Evolutionary conservation across 352 stramenopile species (phyloP).

Genomic region (Bremia lactucae): DNA sequence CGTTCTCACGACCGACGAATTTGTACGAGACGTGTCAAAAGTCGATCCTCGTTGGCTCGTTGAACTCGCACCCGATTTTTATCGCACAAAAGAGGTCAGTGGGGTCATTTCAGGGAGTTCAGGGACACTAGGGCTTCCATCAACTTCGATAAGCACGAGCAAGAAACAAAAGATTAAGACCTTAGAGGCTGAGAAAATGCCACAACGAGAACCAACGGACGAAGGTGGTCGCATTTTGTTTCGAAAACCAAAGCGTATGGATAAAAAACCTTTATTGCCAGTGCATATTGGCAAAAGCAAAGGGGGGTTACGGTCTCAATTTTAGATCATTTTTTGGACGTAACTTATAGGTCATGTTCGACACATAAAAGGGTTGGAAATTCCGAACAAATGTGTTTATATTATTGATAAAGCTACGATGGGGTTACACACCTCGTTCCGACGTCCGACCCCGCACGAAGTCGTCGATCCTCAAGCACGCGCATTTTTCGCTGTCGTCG

Average conservation of each 20-base stretch:
- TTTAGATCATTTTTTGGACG: conserved; percentile 35
- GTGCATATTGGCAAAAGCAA: conserved; percentile 80
- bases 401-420: conserved; percentile 26
- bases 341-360: too few relatives aligned
- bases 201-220: conserved; percentile 12
- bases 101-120: conserved; percentile 53
- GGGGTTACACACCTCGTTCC: conserved; percentile 5
- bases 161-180: conserved; percentile 19
- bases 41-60: conserved; percentile 75
- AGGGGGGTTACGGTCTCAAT: conserved; percentile 65
- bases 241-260: conserved; percentile 38
- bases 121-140: conserved; percentile 43
- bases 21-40: conserved; percentile 58
- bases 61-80: conserved; percentile 57
- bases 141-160: conserved; percentile 1
- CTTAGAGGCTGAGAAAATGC: conserved; percentile 9
- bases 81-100: conserved; percentile 61
- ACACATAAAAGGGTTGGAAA: too few relatives aligned
- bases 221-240: conserved; percentile 58
- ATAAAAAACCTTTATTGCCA: conserved; percentile 38
- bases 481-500: conserved; percentile 61
- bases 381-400: conserved; percentile 34
- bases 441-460: conserved; percentile 29
- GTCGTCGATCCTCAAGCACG: conserved; percentile 48
- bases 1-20: conserved; percentile 96